Conservation (phyloP, 2,329 filamentous ascomycete species). For the Coniella lustricola region DNA sequence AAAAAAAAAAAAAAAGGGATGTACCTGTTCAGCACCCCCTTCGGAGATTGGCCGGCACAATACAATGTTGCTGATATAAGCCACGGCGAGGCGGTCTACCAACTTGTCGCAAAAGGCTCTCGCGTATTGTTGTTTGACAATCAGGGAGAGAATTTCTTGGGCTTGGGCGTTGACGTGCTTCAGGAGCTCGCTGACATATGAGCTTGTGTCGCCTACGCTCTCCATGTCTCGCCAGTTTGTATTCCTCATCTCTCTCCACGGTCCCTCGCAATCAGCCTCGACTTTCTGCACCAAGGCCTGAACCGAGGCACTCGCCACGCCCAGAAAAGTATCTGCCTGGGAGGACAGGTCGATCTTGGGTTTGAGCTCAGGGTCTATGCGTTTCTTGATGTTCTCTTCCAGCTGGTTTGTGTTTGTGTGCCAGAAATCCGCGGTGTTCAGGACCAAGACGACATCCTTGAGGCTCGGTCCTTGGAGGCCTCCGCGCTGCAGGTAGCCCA, state of each 20-base stretch:
- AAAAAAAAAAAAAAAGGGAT: too few species aligned
- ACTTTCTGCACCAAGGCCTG: conserved; percentile 77
- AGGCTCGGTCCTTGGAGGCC: conserved; percentile 47
- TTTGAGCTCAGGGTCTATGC: conserved; percentile 73
- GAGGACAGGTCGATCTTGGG: conserved; percentile 79
- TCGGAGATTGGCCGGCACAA: conserved; percentile 88
- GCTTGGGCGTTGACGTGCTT: conserved; percentile 64
- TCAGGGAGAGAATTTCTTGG: conserved; percentile 65
- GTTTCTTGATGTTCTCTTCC: conserved; percentile 87
- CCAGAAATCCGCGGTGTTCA: conserved; percentile 98
- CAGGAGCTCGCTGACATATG: conserved; percentile 79
- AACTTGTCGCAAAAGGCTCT: conserved; percentile 92
- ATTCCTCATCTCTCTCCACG: conserved; percentile 96
- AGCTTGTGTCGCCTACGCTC: conserved; percentile 85
- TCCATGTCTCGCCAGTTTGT: conserved; percentile 94
- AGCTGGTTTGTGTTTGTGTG: conserved; percentile 87
- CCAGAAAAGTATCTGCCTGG: conserved; percentile 91
- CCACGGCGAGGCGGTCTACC: conserved; percentile 76
- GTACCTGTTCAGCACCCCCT: conserved; percentile 83
- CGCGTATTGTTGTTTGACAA: conserved; percentile 90
- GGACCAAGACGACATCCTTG: conserved; percentile 74
- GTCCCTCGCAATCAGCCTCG: conserved; percentile 72
- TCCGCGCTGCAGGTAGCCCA: conserved; percentile 58
- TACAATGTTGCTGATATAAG: conserved; percentile 77
- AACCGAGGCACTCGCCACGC: conserved; percentile 83